Evolutionary conservation across 2,329 filamentous ascomycete genomes (phyloP), one percentile per base, ranked within the genome.

Genomic region (Ambrosiella cleistominuta): DNA sequence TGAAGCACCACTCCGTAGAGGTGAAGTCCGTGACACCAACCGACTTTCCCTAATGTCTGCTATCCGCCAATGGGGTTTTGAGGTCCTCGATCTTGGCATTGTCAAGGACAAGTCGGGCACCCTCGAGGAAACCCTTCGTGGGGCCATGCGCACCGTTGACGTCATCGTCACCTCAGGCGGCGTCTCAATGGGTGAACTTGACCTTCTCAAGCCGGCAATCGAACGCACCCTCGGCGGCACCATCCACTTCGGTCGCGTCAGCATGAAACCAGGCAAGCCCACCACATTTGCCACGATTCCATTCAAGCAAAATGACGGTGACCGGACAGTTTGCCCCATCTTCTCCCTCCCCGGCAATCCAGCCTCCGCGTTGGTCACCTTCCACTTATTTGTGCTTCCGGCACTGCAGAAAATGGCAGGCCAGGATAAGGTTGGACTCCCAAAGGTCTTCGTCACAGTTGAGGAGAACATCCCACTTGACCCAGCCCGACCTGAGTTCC

Each of bases 231-330:
- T 98, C 0, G 88, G 89, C 59, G 93, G 93, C 7, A 93, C 84
- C 0, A 95, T 98, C 63, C 93, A 96, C 70, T 98, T 98, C 65
- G 93, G 93, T 27, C 85, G 93, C 2, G 93, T 98, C 2, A 80
- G 85, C 57, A 97, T 98, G 93, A 98, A 98, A 73, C 93, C 93
- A 0, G 93, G 93, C 3, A 98, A 97, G 70, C 93, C 93, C 1
- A 96, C 90, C 0, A 98, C 93, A 0, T 98, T 98, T 68, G 93
- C 93, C 1, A 96, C 88, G 0, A 78, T 97, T 0, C 83, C 87
- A 1, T 74, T 78, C 44, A 83, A 82, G 68, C 13, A 53, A 12
- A 61, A 49, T 35, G 37, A 47, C 3, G 74, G 79, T 60, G 77
- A 78, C 61, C 76, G 82, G 51, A 69, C 80, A 27, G 72, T 72